Percentiles rank a stretch among this genome's conserved stretches.
These are phyloP conservation scores for Colletotrichum viniferum DNA, from an alignment of 2,329 filamentous ascomycete genomes.

Conservation along the genomic window DNA sequence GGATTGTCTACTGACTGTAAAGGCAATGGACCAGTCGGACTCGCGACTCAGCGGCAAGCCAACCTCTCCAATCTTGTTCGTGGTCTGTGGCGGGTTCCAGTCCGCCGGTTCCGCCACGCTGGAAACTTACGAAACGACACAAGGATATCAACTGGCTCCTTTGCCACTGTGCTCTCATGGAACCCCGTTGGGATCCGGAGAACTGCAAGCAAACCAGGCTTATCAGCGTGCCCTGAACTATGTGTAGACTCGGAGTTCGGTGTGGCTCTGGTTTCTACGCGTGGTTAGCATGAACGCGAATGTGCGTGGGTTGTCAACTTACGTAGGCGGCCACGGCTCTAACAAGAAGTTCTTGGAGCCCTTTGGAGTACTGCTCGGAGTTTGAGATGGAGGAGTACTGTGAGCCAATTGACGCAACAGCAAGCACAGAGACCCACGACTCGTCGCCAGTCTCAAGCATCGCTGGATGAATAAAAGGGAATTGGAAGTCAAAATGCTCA, in stretches of 20 bases:
- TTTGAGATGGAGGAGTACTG: background rate
- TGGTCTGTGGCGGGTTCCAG: background rate
- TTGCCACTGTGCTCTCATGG: background rate
- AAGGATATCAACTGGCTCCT: background rate
- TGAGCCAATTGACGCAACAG: background rate
- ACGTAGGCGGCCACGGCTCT: background rate
- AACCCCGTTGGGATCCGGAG: background rate
- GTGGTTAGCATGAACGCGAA: rapidly evolving
- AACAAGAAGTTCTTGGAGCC: background rate
- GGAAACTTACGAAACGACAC: background rate
- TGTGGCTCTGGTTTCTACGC: background rate
- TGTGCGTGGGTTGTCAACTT: background rate
- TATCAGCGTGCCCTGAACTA: background rate
- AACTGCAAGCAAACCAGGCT: background rate
- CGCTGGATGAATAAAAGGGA: background rate
- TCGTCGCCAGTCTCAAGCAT: background rate
- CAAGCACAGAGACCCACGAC: background rate
- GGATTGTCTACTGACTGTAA: background rate
- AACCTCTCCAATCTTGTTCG: background rate
- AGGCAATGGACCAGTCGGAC: background rate
- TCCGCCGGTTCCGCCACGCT: background rate
- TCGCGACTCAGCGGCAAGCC: background rate
- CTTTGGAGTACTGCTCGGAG: background rate
- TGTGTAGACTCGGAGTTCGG: background rate
- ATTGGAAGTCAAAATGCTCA: background rate